Percentiles rank a stretch among this genome's conserved stretches.
phyloP scores from a whole-genome alignment of 257 asterid genomes.

The Nicotiana noctiflora region DNA sequence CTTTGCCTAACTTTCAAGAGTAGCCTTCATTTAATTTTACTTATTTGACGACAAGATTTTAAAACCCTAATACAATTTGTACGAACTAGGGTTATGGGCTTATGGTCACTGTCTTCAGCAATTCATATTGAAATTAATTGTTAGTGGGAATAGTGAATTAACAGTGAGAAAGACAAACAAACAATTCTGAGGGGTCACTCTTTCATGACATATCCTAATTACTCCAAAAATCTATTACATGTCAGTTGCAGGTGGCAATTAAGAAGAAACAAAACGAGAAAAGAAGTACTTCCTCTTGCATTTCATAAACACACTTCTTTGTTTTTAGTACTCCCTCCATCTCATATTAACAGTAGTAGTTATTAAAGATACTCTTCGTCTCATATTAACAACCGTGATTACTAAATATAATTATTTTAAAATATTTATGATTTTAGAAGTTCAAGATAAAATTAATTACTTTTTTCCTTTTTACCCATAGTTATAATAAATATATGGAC shows the following conservation, averaged over 20 bases:
- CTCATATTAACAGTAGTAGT: too few relatives aligned
- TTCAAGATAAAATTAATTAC: too few relatives aligned
- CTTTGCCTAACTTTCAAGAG: not conserved
- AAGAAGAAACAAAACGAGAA: not conserved
- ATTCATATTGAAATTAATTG: not conserved
- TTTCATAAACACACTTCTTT: too few relatives aligned
- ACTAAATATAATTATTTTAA: too few relatives aligned
- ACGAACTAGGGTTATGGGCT: not conserved
- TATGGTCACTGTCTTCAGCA: not conserved
- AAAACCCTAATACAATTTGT: not conserved
- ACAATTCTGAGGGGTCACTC: constrained; percentile 20
- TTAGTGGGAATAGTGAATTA: not conserved
- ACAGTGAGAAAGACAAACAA: constrained; percentile 29
- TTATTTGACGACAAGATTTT: not conserved
- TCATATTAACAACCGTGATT: too few relatives aligned
- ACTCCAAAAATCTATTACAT: not conserved
- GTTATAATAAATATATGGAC: too few relatives aligned
- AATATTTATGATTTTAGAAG: too few relatives aligned
- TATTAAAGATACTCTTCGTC: too few relatives aligned
- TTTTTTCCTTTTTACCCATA: too few relatives aligned
- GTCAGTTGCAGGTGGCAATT: not conserved
- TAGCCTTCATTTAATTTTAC: not conserved
- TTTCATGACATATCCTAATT: not conserved
- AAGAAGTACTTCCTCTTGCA: too few relatives aligned
- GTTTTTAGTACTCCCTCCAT: too few relatives aligned